Evolutionary conservation across 805 yeast genomes (phyloP).

Genomic region (Candida boleticola): DNA sequence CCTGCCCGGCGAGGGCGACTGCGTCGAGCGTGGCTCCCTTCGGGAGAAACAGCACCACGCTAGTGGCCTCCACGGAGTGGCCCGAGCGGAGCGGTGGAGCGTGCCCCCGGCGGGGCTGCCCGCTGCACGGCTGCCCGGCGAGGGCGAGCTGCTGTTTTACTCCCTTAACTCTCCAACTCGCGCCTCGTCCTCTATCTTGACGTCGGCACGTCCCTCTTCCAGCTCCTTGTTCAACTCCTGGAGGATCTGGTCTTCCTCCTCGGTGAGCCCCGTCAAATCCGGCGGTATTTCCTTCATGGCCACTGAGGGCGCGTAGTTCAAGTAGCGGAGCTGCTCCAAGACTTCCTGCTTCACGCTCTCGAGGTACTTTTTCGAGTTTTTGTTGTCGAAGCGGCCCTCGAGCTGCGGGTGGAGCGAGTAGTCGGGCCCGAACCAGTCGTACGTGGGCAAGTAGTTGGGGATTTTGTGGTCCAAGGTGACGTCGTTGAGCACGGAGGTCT

Average conservation of each 20-base stretch:
- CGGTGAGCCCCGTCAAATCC: slow-evolving; percentile 40
- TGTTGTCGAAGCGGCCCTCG: slow-evolving; percentile 69
- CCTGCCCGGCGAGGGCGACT: too few relatives aligned
- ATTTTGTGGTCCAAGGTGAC: slow-evolving; percentile 43
- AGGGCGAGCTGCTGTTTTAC: too few relatives aligned
- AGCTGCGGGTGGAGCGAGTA: slow-evolving; percentile 76
- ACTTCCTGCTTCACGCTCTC: slow-evolving; percentile 75
- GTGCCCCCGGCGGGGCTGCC: too few relatives aligned
- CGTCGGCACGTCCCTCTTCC: slow-evolving; percentile 9
- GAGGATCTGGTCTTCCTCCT: slow-evolving; percentile 40
- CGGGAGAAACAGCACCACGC: too few relatives aligned
- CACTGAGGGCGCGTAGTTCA: slow-evolving; percentile 93
- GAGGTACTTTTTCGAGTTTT: slow-evolving; percentile 76
- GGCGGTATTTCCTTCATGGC: slow-evolving; percentile 92
- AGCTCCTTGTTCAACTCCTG: slow-evolving; percentile 36
- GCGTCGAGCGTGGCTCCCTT: too few relatives aligned
- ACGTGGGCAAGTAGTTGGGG: slow-evolving; percentile 73
- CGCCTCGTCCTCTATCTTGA: slow-evolving; percentile 25
- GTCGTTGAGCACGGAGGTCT: slow-evolving; percentile 77
- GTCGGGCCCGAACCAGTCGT: slow-evolving; percentile 87
- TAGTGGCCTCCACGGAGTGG: too few relatives aligned
- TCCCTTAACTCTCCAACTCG: slow-evolving; percentile 19
- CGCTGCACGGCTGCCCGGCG: too few relatives aligned
- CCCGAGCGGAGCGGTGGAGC: too few relatives aligned
- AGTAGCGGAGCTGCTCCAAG: slow-evolving; percentile 73